Percentiles rank a stretch among this genome's conserved stretches.
phyloP scores from a whole-genome alignment of 768 basidiomycete genomes.

The Dacryopinax spathularia region DNA sequence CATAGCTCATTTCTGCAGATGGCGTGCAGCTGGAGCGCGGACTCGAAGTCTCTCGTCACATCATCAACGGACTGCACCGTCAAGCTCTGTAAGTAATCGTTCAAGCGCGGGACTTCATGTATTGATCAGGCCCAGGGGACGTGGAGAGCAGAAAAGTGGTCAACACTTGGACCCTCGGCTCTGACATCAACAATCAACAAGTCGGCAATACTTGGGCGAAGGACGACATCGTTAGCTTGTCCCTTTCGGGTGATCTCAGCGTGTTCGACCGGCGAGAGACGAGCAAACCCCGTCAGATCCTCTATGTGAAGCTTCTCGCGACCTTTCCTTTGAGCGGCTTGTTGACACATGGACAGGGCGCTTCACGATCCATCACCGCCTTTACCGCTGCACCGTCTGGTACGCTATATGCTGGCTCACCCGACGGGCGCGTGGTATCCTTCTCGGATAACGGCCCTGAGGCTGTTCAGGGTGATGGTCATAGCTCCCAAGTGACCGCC shows the following conservation, averaged over 20 bases:
- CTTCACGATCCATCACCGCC: slow-evolving; percentile 68
- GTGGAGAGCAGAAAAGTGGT: slow-evolving; percentile 52
- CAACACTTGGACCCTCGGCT: slow-evolving; percentile 57
- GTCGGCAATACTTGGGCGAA: slow-evolving; percentile 71
- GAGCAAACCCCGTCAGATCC: slow-evolving; percentile 43
- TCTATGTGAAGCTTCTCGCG: slow-evolving; percentile 37
- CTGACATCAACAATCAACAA: slow-evolving; percentile 69
- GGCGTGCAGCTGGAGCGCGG: slow-evolving; percentile 56
- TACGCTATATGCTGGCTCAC: slow-evolving; percentile 72
- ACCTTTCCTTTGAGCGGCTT: not conserved
- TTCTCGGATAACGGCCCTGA: slow-evolving; percentile 43
- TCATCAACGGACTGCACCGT: slow-evolving; percentile 79
- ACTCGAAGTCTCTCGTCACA: slow-evolving; percentile 59
- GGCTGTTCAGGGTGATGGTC: slow-evolving; percentile 46
- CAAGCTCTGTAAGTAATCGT: slow-evolving; percentile 52
- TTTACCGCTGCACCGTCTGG: slow-evolving; percentile 27
- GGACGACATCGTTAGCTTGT: slow-evolving; percentile 63
- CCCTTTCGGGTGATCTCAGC: slow-evolving; percentile 67
- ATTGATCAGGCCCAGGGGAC: slow-evolving; percentile 69
- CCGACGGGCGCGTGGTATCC: slow-evolving; percentile 59
- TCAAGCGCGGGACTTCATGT: not conserved
- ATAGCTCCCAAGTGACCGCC: slow-evolving; percentile 54
- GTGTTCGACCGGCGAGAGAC: slow-evolving; percentile 62
- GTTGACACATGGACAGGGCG: slow-evolving; percentile 37
- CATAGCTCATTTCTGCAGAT: slow-evolving; percentile 13